Evolutionary conservation across 129 eudicot genomes (phyloP), one percentile per base, ranked within the genome.

Genomic region (Helianthus tuberosus): DNA sequence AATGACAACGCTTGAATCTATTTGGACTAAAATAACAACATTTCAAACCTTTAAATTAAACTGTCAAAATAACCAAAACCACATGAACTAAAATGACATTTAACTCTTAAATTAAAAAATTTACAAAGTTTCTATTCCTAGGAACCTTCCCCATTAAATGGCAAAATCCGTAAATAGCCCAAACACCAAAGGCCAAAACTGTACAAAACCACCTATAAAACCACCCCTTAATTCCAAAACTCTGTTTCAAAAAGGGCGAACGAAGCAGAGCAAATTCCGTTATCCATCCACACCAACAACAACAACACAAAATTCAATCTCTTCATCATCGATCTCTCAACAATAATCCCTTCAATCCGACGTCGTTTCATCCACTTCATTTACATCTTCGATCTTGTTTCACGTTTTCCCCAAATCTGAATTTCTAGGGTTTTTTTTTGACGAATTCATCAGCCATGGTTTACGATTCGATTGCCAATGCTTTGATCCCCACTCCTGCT

Each of bases 391-490:
- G 13, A 36, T 58, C 29, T 29, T 32, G 36, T 32, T 32, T 32
- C 36, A 32, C 32, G 23, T 13, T 55, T 20, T 47, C 12, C 68
- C 25, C 70, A 54, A 65, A 72, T 66, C 70, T 29, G 10, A 25
- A 47, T 59, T 60, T 70, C 77, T 75, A 66, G 79, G 79, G 77
- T 64, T 79, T 78, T 55, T 72, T 27, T 55, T 7, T n/a, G 52
- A 43, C 10, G 71, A 36, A 61, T 66, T 57, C 61, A 23, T 55
- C n/a, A 75, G 77, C 73, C 81, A 91, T 86, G 96, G 85, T 77
- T 73, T 84, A 85, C 29, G 96, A 87, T 89, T 82, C 96, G 71
- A 70, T 86, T 69, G 72, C 79, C 64, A 74, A 74, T 68, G 77
- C 84, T 75, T 84, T 87, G 48, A 80, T 84, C 71, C 85, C 87